A percentile compares a stretch with the other conserved stretches of the same genome.
These are phyloP conservation scores for Boehmeria nivea DNA, from an alignment of 306 rosid genomes.

Conservation along the genomic window DNA sequence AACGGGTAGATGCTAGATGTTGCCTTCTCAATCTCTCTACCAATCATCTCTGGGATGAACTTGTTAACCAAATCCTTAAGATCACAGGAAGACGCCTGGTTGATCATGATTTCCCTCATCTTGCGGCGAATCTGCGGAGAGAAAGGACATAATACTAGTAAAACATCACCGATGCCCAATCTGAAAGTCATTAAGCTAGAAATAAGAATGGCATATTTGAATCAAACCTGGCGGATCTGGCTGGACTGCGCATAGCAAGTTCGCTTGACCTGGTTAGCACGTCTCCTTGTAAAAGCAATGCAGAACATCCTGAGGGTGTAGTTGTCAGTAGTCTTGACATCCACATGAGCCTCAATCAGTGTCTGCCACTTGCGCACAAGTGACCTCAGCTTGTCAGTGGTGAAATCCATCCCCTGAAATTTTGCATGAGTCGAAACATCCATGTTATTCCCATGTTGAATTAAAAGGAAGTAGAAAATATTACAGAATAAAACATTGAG, in stretches of 20 bases:
- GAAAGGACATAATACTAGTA: background rate
- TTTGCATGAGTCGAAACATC: background rate
- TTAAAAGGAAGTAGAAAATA: background rate
- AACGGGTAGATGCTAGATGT: slow-evolving; percentile 72
- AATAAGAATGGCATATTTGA: background rate
- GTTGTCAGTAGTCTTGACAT: slow-evolving; percentile 79
- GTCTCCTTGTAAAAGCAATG: slow-evolving; percentile 71
- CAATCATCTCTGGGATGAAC: slow-evolving; percentile 80
- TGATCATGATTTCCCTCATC: slow-evolving; percentile 83
- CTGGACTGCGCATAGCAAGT: slow-evolving; percentile 82
- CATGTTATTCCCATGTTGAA: no score
- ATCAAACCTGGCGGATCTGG: slow-evolving; percentile 60
- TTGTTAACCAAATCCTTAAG: slow-evolving; percentile 80
- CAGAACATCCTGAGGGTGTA: slow-evolving; percentile 79
- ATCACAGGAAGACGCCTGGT: slow-evolving; percentile 77
- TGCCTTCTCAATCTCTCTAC: slow-evolving; percentile 81
- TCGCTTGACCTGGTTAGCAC: slow-evolving; percentile 68
- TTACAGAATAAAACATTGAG: background rate
- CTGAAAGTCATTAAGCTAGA: background rate
- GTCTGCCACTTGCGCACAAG: slow-evolving; percentile 81
- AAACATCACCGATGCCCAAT: background rate
- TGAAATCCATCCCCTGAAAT: slow-evolving; percentile 63
- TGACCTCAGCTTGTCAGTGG: slow-evolving; percentile 79
- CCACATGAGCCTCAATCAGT: slow-evolving; percentile 70
- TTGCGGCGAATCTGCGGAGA: slow-evolving; percentile 66